Evolutionary conservation across 768 basidiomycete genomes (phyloP), one percentile per base, ranked within the genome.

Genomic region (Mycena capillaripes): DNA sequence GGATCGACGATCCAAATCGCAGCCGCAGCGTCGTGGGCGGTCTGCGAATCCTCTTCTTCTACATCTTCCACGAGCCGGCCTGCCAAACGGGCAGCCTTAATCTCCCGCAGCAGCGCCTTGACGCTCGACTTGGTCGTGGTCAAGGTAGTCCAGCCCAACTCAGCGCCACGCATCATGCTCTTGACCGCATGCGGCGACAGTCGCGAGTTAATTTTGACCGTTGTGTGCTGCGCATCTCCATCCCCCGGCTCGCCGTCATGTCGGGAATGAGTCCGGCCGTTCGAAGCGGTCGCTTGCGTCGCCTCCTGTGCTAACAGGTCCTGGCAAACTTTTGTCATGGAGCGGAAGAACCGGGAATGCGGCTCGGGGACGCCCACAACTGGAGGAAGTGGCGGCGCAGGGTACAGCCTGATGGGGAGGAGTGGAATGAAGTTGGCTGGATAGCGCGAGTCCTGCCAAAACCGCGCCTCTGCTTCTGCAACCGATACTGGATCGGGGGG

Each of bases 51-150:
- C 21, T 34, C 30, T 29, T 64, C 58, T n/a, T 55, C 61, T 9
- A n/a, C n/a, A n/a, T 69, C 70, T 12, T 80, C 81, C 23, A 81
- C 84, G 1, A 84, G 70, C 40, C 80, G 76, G 2, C 82, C 82
- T 27, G 81, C 77, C 23, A 83, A 72, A 44, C 82, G 82, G 1
- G 84, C 82, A 23, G 81, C 76, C 69, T 85, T 88, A 81, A 95
- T 88, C 79, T 93, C 92, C 71, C 90, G 85, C 69, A 96, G 72
- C 25, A 97, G 85, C 30, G 91, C 91, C 77, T 88, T 92, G 32
- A 96, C 89, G 75, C 95, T 95, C 38, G 92, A 88, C 75, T 90
- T 87, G 75, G 97, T 97, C 7, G 95, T 94, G 2, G 95, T 97
- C 60, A 97, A 82, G 14, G 94, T 95, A 70, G 96, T 97, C 93